Conservation (phyloP, 805 yeast genomes). For the Yamadazyma takamatsuzukensis region DNA sequence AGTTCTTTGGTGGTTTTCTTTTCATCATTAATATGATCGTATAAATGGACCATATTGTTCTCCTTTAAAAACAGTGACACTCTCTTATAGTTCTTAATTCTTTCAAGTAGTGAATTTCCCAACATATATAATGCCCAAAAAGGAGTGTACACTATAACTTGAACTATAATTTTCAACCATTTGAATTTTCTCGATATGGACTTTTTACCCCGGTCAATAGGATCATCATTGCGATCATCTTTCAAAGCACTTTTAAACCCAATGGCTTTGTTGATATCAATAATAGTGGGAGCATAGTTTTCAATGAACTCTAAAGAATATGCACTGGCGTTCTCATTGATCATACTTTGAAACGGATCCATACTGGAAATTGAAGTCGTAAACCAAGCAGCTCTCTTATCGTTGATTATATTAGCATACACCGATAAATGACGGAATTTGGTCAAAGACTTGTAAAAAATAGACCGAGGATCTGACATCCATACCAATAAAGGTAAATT, state of each 20-base stretch:
- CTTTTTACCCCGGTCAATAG: constrained; percentile 23
- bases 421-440: constrained; percentile 51
- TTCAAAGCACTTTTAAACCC: constrained; percentile 11
- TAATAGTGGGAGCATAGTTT: constrained; percentile 54
- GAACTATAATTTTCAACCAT: constrained; percentile 47
- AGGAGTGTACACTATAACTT: constrained; percentile 54
- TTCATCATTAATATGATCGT: constrained; percentile 11
- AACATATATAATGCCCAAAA: constrained; percentile 60
- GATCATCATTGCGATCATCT: constrained; percentile 2
- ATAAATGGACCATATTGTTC: constrained; percentile 24
- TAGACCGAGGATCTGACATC: constrained; percentile 62
- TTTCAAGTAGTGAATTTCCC: constrained; percentile 35
- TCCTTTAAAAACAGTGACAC: constrained; percentile 25
- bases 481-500: constrained; percentile 52
- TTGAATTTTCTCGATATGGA: constrained; percentile 30
- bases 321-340: constrained; percentile 31
- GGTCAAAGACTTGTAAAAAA: constrained; percentile 54
- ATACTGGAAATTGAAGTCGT: constrained; percentile 65
- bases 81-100: constrained; percentile 26
- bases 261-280: constrained; percentile 49
- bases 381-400: constrained; percentile 79
- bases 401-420: constrained; percentile 77
- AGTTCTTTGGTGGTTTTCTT: constrained; percentile 1
- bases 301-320: constrained; percentile 43
- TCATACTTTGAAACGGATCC: constrained; percentile 59